Percentiles rank a stretch among this genome's conserved stretches.
These are phyloP conservation scores for Hypoxylon sp. DNA, from an alignment of 2,329 filamentous ascomycete genomes.

Conservation along the genomic window DNA sequence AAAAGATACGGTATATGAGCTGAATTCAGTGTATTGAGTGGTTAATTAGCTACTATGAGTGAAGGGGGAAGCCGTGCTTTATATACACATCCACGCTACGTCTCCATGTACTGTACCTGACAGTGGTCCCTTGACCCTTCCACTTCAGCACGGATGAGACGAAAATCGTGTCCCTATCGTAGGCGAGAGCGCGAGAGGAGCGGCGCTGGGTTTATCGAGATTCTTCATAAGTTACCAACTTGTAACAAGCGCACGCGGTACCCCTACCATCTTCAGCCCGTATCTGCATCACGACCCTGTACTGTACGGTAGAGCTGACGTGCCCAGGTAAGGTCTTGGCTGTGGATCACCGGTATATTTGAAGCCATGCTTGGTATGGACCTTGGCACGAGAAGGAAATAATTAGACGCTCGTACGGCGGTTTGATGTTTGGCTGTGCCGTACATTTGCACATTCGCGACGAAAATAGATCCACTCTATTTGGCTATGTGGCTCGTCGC, in stretches of 20 bases:
- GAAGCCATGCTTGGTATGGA: not conserved
- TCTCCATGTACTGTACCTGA: too few relatives aligned
- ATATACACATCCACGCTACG: too few relatives aligned
- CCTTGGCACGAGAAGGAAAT: not conserved
- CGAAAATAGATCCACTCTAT: not conserved
- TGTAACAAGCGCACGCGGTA: not conserved
- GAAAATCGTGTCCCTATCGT: not conserved
- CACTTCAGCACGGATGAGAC: too few relatives aligned
- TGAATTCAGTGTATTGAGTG: too few relatives aligned
- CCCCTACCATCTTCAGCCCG: constrained; percentile 1
- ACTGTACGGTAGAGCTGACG: not conserved
- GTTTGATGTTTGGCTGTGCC: too few relatives aligned
- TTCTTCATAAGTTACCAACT: not conserved
- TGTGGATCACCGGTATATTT: not conserved
- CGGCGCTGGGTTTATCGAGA: not conserved
- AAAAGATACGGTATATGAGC: too few relatives aligned
- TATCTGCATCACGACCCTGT: not conserved
- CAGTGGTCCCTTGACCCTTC: too few relatives aligned
- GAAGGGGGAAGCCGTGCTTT: too few relatives aligned
- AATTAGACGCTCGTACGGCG: not conserved
- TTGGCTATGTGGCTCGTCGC: not conserved
- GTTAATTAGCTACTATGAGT: too few relatives aligned
- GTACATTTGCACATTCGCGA: not conserved
- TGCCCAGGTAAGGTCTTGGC: not conserved
- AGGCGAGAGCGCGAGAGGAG: not conserved